Percentiles rank a stretch among this genome's conserved stretches.
Conservation (phyloP, 2,329 filamentous ascomycete species). For the Alternaria consortialis region DNA sequence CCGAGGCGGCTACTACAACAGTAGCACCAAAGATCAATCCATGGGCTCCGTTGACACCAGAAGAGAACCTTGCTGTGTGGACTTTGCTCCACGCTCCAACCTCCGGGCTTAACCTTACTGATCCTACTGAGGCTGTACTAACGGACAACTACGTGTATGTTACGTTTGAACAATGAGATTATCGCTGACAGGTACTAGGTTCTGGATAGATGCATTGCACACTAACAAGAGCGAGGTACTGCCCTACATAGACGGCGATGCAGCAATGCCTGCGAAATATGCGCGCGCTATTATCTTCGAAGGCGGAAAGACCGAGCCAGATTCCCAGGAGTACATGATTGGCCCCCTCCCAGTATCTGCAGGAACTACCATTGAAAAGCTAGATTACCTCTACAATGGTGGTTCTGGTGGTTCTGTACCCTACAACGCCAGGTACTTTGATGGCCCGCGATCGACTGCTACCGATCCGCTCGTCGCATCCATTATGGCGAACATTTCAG, state of each 20-base stretch:
- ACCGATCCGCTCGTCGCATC: constrained; percentile 51
- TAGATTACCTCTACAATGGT: constrained; percentile 47
- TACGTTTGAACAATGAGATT: neutral
- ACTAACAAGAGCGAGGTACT: constrained; percentile 60
- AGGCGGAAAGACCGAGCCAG: constrained; percentile 54
- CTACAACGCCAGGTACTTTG: constrained; percentile 38
- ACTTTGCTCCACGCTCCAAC: constrained; percentile 54
- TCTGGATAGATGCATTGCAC: constrained; percentile 59
- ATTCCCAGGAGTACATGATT: constrained; percentile 59
- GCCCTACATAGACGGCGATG: constrained; percentile 55
- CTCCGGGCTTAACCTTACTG: constrained; percentile 58
- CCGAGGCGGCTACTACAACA: constrained; percentile 21
- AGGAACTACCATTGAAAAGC: constrained; percentile 37
- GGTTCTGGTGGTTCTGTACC: constrained; percentile 46
- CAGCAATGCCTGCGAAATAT: constrained; percentile 51
- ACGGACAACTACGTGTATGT: constrained; percentile 57
- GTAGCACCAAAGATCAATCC: constrained; percentile 54
- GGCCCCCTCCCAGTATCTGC: constrained; percentile 57
- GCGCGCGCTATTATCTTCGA: constrained; percentile 60
- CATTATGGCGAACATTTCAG: constrained; percentile 57
- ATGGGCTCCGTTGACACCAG: constrained; percentile 54
- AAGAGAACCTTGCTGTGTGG: constrained; percentile 57
- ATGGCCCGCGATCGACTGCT: constrained; percentile 31
- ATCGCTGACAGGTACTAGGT: constrained; percentile 20
- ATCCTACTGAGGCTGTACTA: constrained; percentile 47